Conservation (phyloP, 306 rosid species). For the Heteromeles arbutifolia region DNA sequence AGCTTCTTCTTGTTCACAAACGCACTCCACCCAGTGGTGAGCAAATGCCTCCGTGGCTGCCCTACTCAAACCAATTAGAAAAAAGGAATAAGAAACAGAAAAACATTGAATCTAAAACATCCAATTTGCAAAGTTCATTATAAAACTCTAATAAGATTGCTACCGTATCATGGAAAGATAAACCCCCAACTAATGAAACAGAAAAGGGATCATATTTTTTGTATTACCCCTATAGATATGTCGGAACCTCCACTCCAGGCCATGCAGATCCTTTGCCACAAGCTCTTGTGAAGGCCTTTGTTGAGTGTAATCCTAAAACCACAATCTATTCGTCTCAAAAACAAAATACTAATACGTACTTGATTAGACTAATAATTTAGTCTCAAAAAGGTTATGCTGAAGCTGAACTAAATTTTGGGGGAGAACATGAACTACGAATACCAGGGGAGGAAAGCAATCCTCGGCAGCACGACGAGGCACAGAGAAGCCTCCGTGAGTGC, state of each 20-base stretch:
- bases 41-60: conserved; percentile 98
- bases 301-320: conserved; percentile 72
- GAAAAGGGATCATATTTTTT: background rate
- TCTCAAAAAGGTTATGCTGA: background rate
- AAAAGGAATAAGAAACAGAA: background rate
- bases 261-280: conserved; percentile 92
- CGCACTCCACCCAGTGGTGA: conserved; percentile 99
- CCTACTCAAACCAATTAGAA: conserved; percentile 41
- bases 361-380: background rate
- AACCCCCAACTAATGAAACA: background rate
- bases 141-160: background rate
- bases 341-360: background rate
- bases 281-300: conserved; percentile 98
- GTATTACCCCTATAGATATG: conserved; percentile 83
- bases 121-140: background rate
- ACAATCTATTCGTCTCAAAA: background rate
- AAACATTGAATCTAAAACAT: background rate
- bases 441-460: conserved; percentile 98
- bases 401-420: background rate
- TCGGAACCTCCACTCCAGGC: conserved; percentile 87
- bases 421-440: conserved; percentile 20
- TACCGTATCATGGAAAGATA: background rate
- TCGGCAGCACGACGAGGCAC: conserved; percentile 99
- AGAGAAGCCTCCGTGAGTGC: conserved; percentile 98
- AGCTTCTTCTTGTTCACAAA: conserved; percentile 98